A percentile compares a stretch with the other conserved stretches of the same genome.
Evolutionary conservation across 352 stramenopile genomes (phyloP).

Genomic region (Pythium dissimile): DNA sequence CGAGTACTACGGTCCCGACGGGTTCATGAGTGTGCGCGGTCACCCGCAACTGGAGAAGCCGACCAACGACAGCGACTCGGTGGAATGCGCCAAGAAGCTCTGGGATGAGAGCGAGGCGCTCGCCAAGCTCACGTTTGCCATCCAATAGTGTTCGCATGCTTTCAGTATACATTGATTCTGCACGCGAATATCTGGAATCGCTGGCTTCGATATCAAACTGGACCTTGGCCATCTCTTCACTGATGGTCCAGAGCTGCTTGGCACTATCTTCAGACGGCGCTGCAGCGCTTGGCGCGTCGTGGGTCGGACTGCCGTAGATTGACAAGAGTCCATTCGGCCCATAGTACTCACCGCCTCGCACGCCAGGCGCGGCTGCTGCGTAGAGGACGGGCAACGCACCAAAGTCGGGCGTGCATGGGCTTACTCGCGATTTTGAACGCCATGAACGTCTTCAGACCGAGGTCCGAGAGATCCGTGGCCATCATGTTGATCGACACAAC

Average conservation of each 20-base stretch:
- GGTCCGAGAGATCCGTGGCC: constrained; percentile 14
- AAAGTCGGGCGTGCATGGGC: constrained; percentile 35
- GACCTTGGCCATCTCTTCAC: constrained; percentile 8
- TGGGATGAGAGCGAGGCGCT: constrained; percentile 39
- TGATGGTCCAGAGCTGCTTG: constrained; percentile 5
- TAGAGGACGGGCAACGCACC: constrained; percentile 41
- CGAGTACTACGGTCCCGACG: constrained; percentile 21
- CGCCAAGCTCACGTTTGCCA: constrained; percentile 4
- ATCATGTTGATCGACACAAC: constrained; percentile 33
- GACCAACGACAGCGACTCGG: constrained; percentile 23
- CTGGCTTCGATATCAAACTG: too few species aligned
- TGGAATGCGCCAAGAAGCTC: constrained; percentile 24
- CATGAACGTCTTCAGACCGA: constrained; percentile 10
- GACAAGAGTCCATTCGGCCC: constrained; percentile 27
- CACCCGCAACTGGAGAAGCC: constrained; percentile 11
- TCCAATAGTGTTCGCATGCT: not conserved
- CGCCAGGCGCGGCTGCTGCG: constrained; percentile 31
- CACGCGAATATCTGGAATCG: too few species aligned
- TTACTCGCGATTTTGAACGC: constrained; percentile 11
- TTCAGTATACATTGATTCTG: not conserved
- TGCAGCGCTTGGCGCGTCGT: not conserved
- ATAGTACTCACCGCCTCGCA: constrained; percentile 28
- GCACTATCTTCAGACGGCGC: not conserved
- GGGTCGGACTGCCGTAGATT: constrained; percentile 26
- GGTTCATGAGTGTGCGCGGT: constrained; percentile 3